Evolutionary conservation across 768 basidiomycete species (phyloP), one percentile per base, ranked within the genome.

Genomic region (Boletus patriciae): DNA sequence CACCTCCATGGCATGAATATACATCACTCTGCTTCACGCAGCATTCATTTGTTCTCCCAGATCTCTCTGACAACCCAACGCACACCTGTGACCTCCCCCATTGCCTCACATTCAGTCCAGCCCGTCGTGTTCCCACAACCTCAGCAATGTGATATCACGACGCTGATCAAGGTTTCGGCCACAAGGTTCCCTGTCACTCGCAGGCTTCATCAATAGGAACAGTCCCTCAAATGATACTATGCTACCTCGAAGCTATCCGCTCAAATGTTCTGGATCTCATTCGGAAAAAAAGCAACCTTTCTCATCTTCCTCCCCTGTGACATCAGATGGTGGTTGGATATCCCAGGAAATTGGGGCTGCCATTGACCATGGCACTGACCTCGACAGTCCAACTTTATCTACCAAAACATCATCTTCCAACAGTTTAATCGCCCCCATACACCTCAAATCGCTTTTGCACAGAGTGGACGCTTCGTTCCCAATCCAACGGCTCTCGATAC

Each of bases 201-300:
- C n/a, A n/a, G n/a, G n/a, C n/a, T n/a, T n/a, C n/a, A n/a, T n/a
- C n/a, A n/a, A n/a, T n/a, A n/a, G n/a, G n/a, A n/a, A n/a, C n/a
- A n/a, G n/a, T n/a, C n/a, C n/a, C n/a, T n/a, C n/a, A n/a, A n/a
- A n/a, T n/a, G n/a, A n/a, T n/a, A n/a, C 74, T 93, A 0, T 92
- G 93, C 68, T 95, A 94, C 67, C 75, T 95, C 13, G 91, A 93
- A 70, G 90, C 88, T 6, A 80, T 92, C n/a, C 85, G 90, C 6
- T 67, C 76, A 25, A 86, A 83, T 67, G 74, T 94, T 11, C 84
- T 88, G 1, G 84, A 86, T 44, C 76, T 92, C 11, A 74, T 83
- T 46, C 72, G 62, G 1, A 73, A 77, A 60, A 87, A 52, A 77
- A 77, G 57, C 62, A 68, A n/a, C 79, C 75, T 55, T 69, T 73